Percentiles rank a stretch among this genome's conserved stretches.
phyloP scores from a whole-genome alignment of 2,329 filamentous ascomycete genomes.

The Huntiella moniliformis region DNA sequence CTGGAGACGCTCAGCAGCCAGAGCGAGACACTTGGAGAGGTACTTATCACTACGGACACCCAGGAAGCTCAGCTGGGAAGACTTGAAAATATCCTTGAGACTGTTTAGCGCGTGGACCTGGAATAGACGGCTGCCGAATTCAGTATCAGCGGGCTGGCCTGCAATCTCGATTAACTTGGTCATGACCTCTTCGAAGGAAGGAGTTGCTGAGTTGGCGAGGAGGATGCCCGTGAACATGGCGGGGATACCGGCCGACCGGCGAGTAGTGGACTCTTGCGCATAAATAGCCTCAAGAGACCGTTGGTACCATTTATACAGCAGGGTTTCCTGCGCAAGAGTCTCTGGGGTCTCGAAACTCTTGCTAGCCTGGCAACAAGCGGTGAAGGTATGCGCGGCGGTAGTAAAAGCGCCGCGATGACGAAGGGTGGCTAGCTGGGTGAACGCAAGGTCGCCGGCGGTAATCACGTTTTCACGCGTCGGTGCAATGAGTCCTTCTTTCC shows the following conservation, averaged over 20 bases:
- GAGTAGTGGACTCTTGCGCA: slow-evolving; percentile 61
- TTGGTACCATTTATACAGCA: slow-evolving; percentile 54
- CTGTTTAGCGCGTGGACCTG: slow-evolving; percentile 95
- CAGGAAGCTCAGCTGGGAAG: slow-evolving; percentile 54
- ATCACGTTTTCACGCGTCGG: slow-evolving; percentile 37
- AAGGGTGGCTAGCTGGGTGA: slow-evolving; percentile 63
- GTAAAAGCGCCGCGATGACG: slow-evolving; percentile 87
- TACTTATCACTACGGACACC: slow-evolving; percentile 55
- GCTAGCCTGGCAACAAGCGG: slow-evolving; percentile 52
- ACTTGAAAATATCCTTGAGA: slow-evolving; percentile 79
- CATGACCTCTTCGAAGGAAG: slow-evolving; percentile 48
- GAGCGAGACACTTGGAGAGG: slow-evolving; percentile 51
- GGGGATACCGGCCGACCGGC: slow-evolving; percentile 81
- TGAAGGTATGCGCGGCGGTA: slow-evolving; percentile 77
- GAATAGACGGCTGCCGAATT: slow-evolving; percentile 49
- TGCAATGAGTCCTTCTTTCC: slow-evolving; percentile 25
- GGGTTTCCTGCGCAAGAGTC: slow-evolving; percentile 18
- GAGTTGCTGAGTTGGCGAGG: slow-evolving; percentile 37
- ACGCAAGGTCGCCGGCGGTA: slow-evolving; percentile 53
- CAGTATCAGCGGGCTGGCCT: slow-evolving; percentile 30
- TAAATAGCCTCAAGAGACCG: slow-evolving; percentile 53
- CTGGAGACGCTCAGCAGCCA: slow-evolving; percentile 64
- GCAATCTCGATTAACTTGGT: slow-evolving; percentile 41
- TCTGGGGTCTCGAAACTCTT: slow-evolving; percentile 25
- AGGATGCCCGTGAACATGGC: slow-evolving; percentile 70